phyloP scores from a whole-genome alignment of 2,329 filamentous ascomycete genomes.

The Aspergillus quadricinctus region DNA sequence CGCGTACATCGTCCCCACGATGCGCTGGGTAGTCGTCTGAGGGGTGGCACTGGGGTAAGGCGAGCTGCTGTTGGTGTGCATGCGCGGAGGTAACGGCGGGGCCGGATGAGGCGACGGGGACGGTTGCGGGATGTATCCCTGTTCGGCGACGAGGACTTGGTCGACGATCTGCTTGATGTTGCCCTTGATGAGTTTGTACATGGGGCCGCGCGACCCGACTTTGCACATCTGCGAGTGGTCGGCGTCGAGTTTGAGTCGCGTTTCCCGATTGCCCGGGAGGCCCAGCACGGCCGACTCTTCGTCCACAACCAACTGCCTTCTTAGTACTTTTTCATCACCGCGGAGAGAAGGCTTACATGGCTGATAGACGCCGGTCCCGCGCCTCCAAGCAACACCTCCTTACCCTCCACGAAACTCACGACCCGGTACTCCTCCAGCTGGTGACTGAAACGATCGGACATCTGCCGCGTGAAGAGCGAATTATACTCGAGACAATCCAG shows the following conservation, averaged over 20 bases:
- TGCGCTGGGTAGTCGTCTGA: slow-evolving; percentile 5
- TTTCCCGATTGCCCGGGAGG: slow-evolving; percentile 30
- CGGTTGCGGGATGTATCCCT: slow-evolving; percentile 26
- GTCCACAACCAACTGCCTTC: slow-evolving; percentile 28
- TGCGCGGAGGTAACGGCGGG: slow-evolving; percentile 25
- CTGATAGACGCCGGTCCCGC: slow-evolving; percentile 27
- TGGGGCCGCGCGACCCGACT: slow-evolving; percentile 22
- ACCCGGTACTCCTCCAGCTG: slow-evolving; percentile 33
- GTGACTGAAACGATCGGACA: slow-evolving; percentile 30
- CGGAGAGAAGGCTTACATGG: slow-evolving; percentile 19
- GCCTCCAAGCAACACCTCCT: slow-evolving; percentile 26
- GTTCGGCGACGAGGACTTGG: slow-evolving; percentile 25
- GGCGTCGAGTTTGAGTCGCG: slow-evolving; percentile 32
- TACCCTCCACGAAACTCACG: slow-evolving; percentile 32
- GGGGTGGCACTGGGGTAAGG: slow-evolving; percentile 19
- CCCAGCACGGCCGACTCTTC: slow-evolving; percentile 34
- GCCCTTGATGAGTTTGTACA: slow-evolving; percentile 29
- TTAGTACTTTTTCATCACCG: rapidly evolving
- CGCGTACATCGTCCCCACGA: slow-evolving; percentile 18
- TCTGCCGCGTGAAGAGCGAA: slow-evolving; percentile 27
- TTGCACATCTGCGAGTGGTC: slow-evolving; percentile 36
- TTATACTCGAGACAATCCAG: slow-evolving; percentile 28
- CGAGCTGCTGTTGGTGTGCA: slow-evolving; percentile 25
- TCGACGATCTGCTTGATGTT: slow-evolving; percentile 32
- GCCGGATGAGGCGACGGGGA: slow-evolving; percentile 10